Conservation (phyloP, 345 rosid genomes). For the Acer campestre region DNA sequence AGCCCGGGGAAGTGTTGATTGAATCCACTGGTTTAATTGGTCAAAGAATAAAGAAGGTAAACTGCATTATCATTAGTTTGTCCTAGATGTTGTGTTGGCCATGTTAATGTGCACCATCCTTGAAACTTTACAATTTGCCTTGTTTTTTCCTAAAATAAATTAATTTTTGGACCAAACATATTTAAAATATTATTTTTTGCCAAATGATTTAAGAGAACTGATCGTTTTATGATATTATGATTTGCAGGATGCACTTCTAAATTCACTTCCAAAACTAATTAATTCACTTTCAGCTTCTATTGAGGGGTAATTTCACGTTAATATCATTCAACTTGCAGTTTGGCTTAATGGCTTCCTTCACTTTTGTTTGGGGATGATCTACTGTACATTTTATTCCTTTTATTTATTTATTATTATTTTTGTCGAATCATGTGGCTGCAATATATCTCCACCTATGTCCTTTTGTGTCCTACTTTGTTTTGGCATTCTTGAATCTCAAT, state of each 20-base stretch:
- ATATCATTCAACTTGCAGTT: neutral
- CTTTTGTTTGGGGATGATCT: neutral
- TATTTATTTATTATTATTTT: neutral
- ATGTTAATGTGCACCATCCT: slow-evolving; percentile 4
- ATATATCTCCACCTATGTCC: slow-evolving; percentile 2
- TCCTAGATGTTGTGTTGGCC: slow-evolving; percentile 7
- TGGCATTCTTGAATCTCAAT: slow-evolving; percentile 18
- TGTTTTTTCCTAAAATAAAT: neutral
- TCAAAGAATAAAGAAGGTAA: slow-evolving; percentile 87
- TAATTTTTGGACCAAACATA: neutral
- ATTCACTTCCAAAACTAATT: slow-evolving; percentile 74
- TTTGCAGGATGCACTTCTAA: slow-evolving; percentile 75
- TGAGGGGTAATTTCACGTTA: slow-evolving; percentile 53
- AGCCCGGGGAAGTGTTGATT: slow-evolving; percentile 64
- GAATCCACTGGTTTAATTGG: slow-evolving; percentile 98
- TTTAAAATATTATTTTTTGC: neutral
- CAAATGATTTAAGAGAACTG: neutral
- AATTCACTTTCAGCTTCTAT: slow-evolving; percentile 58
- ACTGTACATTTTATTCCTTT: neutral
- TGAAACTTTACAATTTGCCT: slow-evolving; percentile 2
- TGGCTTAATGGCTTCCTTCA: neutral
- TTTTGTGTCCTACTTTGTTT: slow-evolving; percentile 12
- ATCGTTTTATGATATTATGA: slow-evolving; percentile 16
- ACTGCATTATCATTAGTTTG: neutral
- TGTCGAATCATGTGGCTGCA: slow-evolving; percentile 10